phyloP scores from a whole-genome alignment of 2,329 filamentous ascomycete species.

The Fusarium irregulare region DNA sequence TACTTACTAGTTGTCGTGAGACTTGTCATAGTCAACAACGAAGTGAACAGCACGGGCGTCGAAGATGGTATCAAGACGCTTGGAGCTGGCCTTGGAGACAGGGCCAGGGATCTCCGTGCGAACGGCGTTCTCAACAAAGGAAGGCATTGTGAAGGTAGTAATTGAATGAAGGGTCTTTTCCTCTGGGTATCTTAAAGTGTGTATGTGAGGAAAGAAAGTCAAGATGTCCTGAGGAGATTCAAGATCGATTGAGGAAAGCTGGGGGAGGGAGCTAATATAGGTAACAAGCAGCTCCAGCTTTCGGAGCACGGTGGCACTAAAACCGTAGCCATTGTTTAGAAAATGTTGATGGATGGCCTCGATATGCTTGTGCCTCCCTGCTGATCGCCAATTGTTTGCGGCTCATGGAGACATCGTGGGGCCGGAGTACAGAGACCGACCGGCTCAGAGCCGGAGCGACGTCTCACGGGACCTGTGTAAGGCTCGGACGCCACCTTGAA shows the following conservation, averaged over 20 bases:
- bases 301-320: conserved; percentile 30
- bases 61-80: conserved; percentile 61
- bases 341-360: conserved; percentile 34
- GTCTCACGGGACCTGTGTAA: conserved; percentile 42
- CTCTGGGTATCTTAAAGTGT: conserved; percentile 30
- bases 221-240: conserved; percentile 35
- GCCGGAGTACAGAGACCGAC: conserved; percentile 44
- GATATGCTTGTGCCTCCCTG: conserved; percentile 18
- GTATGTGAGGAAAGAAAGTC: conserved; percentile 26
- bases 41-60: conserved; percentile 65
- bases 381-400: conserved; percentile 23
- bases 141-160: conserved; percentile 47
- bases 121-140: conserved; percentile 50
- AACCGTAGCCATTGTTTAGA: conserved; percentile 17
- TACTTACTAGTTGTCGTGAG: conserved; percentile 60
- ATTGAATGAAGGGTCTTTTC: conserved; percentile 5
- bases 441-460: conserved; percentile 43
- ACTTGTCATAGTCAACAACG: conserved; percentile 64
- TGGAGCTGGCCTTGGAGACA: conserved; percentile 53
- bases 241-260: conserved; percentile 23
- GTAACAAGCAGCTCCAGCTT: conserved; percentile 30
- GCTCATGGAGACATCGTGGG: conserved; percentile 44
- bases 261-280: conserved; percentile 46
- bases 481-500: conserved; percentile 30
- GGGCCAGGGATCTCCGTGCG: conserved; percentile 55